Evolutionary conservation across 768 basidiomycete species (phyloP).

Genomic region (Vararia minispora): DNA sequence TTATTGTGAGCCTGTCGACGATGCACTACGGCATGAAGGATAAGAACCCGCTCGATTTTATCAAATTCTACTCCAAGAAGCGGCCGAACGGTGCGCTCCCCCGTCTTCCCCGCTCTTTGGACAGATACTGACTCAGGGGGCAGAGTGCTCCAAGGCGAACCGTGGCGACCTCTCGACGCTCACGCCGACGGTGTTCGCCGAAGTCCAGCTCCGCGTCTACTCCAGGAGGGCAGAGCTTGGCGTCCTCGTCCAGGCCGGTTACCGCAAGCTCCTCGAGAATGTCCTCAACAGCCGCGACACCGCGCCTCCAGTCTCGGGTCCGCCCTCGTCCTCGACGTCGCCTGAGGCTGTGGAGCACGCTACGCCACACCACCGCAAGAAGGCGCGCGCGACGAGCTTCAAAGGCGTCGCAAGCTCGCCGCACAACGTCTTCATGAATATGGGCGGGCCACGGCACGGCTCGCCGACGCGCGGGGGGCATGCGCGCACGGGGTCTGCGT

Average conservation of each 20-base stretch:
- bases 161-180: slow-evolving; percentile 53
- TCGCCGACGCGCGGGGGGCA: too few relatives aligned
- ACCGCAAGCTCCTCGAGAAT: slow-evolving; percentile 31
- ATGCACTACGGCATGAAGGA: slow-evolving; percentile 75
- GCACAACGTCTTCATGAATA: too few relatives aligned
- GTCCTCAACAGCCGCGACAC: too few relatives aligned
- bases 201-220: slow-evolving; percentile 58
- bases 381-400: too few relatives aligned
- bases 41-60: slow-evolving; percentile 53
- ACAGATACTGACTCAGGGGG: background rate
- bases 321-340: too few relatives aligned
- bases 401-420: too few relatives aligned
- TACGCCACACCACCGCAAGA: too few relatives aligned
- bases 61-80: slow-evolving; percentile 67
- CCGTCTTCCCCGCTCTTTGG: background rate
- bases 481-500: too few relatives aligned
- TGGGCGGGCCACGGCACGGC: too few relatives aligned
- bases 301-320: too few relatives aligned
- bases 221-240: slow-evolving; percentile 52
- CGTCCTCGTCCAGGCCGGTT: slow-evolving; percentile 59
- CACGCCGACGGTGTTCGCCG: slow-evolving; percentile 56
- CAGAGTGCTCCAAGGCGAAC: slow-evolving; percentile 34
- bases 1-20: slow-evolving; percentile 51
- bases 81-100: slow-evolving; percentile 36
- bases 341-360: too few relatives aligned